Conservation (phyloP, 768 basidiomycete species). For the Boletus barrowsii region DNA sequence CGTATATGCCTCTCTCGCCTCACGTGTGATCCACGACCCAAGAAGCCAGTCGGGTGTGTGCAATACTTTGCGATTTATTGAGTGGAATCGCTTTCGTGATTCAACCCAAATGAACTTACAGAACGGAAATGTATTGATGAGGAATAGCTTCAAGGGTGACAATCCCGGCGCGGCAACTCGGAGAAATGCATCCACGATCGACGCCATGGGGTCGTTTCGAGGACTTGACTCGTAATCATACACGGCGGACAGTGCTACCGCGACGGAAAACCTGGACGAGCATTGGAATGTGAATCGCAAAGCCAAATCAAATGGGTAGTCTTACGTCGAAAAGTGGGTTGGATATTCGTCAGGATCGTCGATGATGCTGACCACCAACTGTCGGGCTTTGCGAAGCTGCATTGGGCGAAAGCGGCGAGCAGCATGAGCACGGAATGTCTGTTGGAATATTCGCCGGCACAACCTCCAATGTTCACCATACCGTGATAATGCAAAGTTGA, state of each 20-base stretch:
- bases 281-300: background rate
- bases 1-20: background rate
- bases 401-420: constrained; percentile 3
- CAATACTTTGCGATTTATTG: background rate
- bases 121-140: background rate
- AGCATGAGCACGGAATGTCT: constrained; percentile 8
- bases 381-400: constrained; percentile 9
- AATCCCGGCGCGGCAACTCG: background rate
- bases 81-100: background rate
- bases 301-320: background rate
- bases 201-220: background rate
- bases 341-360: background rate
- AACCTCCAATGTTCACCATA: background rate
- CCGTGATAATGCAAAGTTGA: background rate
- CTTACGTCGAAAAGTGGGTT: background rate
- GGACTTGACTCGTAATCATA: background rate
- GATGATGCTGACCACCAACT: background rate
- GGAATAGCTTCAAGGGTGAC: background rate
- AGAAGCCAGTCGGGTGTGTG: background rate
- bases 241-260: background rate
- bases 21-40: background rate
- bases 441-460: background rate
- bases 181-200: background rate
- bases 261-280: background rate
- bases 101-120: background rate